These are phyloP conservation scores for Xerocomus amazonicus DNA, from an alignment of 1,284 basidiomycete genomes.

Conservation along the genomic window DNA sequence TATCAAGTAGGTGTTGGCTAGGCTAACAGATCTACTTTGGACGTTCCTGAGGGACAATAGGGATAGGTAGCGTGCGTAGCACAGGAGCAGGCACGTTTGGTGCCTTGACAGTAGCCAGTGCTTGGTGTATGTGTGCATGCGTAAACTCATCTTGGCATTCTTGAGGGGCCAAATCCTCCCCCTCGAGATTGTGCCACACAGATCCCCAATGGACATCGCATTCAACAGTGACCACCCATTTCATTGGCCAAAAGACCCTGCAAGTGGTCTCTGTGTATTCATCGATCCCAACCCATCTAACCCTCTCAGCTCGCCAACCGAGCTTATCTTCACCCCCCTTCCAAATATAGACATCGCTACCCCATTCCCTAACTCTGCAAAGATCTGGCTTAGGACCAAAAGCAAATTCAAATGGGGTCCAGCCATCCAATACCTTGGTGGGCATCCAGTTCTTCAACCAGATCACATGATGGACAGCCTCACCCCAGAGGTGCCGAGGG, in stretches of 20 bases:
- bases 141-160: too few species aligned
- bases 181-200: too few species aligned
- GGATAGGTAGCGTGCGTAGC: too few species aligned
- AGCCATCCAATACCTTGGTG: neutral
- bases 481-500: slow-evolving; percentile 3
- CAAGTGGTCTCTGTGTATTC: neutral
- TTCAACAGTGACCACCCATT: neutral
- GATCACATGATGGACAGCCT: neutral
- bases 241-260: neutral
- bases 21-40: neutral
- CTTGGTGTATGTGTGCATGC: too few species aligned
- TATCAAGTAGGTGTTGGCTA: neutral
- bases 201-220: neutral
- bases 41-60: neutral
- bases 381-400: neutral
- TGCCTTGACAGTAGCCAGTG: too few species aligned
- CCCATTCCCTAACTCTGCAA: neutral
- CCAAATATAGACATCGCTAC: neutral
- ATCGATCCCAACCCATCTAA: neutral
- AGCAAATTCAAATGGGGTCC: too few species aligned
- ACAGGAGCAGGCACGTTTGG: too few species aligned
- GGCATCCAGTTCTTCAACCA: neutral
- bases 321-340: too few species aligned
- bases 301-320: too few species aligned
- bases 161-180: too few species aligned